Conservation (phyloP, 2,329 filamentous ascomycete species). For the Neonectria hederae region DNA sequence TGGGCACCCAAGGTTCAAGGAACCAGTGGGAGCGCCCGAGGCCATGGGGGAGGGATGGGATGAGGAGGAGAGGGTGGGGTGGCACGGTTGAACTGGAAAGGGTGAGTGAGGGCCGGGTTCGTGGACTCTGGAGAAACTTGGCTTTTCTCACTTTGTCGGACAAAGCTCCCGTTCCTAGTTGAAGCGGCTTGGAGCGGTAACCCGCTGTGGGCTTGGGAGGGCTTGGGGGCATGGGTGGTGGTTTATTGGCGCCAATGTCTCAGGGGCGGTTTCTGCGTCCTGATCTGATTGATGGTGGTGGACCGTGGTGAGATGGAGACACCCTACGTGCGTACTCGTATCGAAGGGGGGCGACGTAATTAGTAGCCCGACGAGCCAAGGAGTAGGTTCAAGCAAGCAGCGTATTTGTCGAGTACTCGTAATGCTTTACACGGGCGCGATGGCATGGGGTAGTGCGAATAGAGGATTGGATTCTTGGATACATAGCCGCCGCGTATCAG, state of each 20-base stretch:
- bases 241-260: slow-evolving; percentile 36
- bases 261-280: slow-evolving; percentile 27
- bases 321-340: slow-evolving; percentile 4
- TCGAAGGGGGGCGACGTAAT: slow-evolving; percentile 1
- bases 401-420: neutral
- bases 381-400: neutral
- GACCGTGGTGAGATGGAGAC: slow-evolving; percentile 1
- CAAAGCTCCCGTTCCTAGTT: slow-evolving; percentile 40
- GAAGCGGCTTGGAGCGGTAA: slow-evolving; percentile 27
- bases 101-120: neutral
- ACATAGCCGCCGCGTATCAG: slow-evolving; percentile 3
- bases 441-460: neutral
- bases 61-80: neutral
- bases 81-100: neutral
- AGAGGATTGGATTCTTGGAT: neutral
- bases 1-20: neutral
- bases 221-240: neutral
- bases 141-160: slow-evolving; percentile 34
- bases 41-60: neutral
- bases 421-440: neutral
- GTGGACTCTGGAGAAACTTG: slow-evolving; percentile 23
- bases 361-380: no score
- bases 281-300: neutral
- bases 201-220: neutral
- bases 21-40: slow-evolving; percentile 4